Conservation (phyloP, 352 stramenopile genomes). For the Phytophthora cryptogea region DNA sequence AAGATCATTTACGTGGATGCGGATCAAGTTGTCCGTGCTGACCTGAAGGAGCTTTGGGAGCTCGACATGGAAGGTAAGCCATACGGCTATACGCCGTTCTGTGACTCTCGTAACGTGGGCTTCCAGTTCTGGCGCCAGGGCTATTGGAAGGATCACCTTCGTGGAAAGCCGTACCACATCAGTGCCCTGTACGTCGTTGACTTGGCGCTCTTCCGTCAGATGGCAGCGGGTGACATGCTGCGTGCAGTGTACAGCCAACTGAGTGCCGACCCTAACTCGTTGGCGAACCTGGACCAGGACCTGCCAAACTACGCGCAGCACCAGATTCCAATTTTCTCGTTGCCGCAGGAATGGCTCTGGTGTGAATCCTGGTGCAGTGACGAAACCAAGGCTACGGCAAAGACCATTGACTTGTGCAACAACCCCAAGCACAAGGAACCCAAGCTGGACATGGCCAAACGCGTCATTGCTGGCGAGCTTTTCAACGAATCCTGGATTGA, state of each 20-base stretch:
- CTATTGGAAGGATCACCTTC: slow-evolving; percentile 98
- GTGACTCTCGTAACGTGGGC: slow-evolving; percentile 95
- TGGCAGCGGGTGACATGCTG: slow-evolving; percentile 96
- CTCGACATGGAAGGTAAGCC: slow-evolving; percentile 96
- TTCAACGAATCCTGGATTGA: slow-evolving; percentile 99
- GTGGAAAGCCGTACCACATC: slow-evolving; percentile 99
- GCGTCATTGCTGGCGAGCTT: slow-evolving; percentile 96
- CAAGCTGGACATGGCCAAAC: slow-evolving; percentile 99
- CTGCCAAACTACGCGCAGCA: slow-evolving; percentile 98
- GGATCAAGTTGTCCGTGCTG: slow-evolving; percentile 98
- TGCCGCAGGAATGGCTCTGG: slow-evolving; percentile 99
- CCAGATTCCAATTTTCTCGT: slow-evolving; percentile 97
- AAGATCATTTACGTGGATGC: slow-evolving; percentile 99
- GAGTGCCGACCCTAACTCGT: slow-evolving; percentile 97
- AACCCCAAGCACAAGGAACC: slow-evolving; percentile 99
- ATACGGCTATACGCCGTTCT: slow-evolving; percentile 99
- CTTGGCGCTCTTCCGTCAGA: slow-evolving; percentile 94
- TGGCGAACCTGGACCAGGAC: slow-evolving; percentile 99
- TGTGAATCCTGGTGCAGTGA: slow-evolving; percentile 99
- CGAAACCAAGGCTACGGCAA: slow-evolving; percentile 96
- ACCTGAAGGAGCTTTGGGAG: slow-evolving; percentile 99
- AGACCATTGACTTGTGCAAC: slow-evolving; percentile 99
- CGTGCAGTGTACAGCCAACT: slow-evolving; percentile 97
- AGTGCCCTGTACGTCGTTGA: slow-evolving; percentile 99
- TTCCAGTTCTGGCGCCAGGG: slow-evolving; percentile 99